Base-by-base conservation (phyloP, 305 asterid species). In the Fraxinus latifolia region DNA sequence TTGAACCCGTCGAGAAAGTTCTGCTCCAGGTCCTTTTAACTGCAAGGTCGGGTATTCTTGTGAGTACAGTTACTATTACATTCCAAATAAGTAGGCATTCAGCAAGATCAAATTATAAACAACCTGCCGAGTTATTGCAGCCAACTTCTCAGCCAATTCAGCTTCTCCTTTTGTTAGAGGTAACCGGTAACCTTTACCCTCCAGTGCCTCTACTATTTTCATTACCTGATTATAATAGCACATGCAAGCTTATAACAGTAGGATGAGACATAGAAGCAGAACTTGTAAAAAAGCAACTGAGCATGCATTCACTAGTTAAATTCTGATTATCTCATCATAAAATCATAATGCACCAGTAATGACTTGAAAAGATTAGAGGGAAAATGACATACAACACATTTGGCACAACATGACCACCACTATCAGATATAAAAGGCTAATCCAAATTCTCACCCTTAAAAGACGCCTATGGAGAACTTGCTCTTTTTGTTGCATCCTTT, bases 1-100 rank as follows among this genome's bases (percentile, higher is more conserved):
- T 86, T 93, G 98, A 82, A 96, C 98, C 88, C 99, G 89, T 87
- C 97, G 85, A 29, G 94, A 92, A 82, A 96, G 95, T 84, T 94
- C 99, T 60, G 97, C 98, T 86, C 98, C 99, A 3, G 97, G 86
- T 80, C 98, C 98, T 88, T 91, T 93, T 82, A 94, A 79, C 98
- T 96, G 97, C 84, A 83, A 72, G 36, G 19, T 72, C 15, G 55
- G 3, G 62, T 67, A 72, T 32, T 67, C 83, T 79, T 65, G 86
- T 88, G 86, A 89, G 79, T 34, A 79, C 19, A 33, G 25, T 31
- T 77, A 81, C n/a, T 71, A 7, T 74, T 72, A 82, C 77, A 68
- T 84, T 81, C 82, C 83, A 72, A 53, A 53, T 6, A 72, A 82
- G 42, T 29, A 58, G 65, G 62, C 50, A 73, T 72, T 50, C 72